Evolutionary conservation across 176 grass and related monocot species (phyloP).

Genomic region (Oryza nivara): DNA sequence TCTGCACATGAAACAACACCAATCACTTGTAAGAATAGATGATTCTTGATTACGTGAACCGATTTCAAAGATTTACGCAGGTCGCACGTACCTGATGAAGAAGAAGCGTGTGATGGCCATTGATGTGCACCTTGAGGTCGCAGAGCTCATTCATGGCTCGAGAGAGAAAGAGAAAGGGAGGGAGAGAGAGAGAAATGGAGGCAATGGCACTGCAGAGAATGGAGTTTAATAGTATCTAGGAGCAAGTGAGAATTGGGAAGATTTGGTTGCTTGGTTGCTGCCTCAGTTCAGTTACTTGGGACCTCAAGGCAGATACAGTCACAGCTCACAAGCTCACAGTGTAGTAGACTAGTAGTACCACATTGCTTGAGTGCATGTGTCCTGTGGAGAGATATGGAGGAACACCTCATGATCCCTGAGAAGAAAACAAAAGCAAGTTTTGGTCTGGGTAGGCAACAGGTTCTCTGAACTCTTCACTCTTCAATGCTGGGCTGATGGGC

Average conservation of each 20-base stretch:
- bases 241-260: slow-evolving; percentile 41
- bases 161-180: background rate
- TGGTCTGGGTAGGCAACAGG: slow-evolving; percentile 45
- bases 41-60: background rate
- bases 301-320: slow-evolving; percentile 38
- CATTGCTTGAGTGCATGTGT: slow-evolving; percentile 43
- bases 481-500: background rate
- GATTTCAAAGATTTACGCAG: background rate
- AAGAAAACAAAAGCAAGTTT: slow-evolving; percentile 50
- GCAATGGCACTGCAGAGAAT: slow-evolving; percentile 24
- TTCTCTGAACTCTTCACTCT: slow-evolving; percentile 43
- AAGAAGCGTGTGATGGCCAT: slow-evolving; percentile 79
- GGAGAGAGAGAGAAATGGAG: background rate
- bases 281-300: slow-evolving; percentile 5
- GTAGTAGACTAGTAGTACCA: background rate
- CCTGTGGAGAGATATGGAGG: slow-evolving; percentile 20
- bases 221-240: slow-evolving; percentile 47
- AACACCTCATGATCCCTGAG: slow-evolving; percentile 32
- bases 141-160: slow-evolving; percentile 77
- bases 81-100: slow-evolving; percentile 68
- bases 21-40: background rate
- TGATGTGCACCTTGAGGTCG: slow-evolving; percentile 91
- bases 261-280: slow-evolving; percentile 17
- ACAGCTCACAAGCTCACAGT: slow-evolving; percentile 61
- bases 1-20: slow-evolving; percentile 47